phyloP scores from a whole-genome alignment of 768 basidiomycete species.

The Calocybe gangraenosa region DNA sequence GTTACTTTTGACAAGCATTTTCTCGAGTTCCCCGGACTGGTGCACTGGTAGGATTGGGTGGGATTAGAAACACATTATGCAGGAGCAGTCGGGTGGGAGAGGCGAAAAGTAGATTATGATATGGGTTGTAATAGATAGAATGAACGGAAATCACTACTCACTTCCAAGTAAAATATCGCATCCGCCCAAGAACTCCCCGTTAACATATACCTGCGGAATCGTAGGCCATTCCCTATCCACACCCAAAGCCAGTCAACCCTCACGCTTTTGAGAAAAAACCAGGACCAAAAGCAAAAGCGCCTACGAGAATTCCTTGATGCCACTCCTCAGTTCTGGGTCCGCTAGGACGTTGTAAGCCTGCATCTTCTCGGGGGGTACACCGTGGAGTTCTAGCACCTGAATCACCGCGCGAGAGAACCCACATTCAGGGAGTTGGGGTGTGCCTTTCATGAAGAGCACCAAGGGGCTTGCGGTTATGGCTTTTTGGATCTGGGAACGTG shows the following conservation, averaged over 20 bases:
- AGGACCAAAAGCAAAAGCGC: constrained; percentile 30
- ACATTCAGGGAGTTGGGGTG: constrained; percentile 79
- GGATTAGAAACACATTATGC: neutral
- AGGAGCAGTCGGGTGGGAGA: neutral
- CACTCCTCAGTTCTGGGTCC: constrained; percentile 75
- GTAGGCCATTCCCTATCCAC: constrained; percentile 90
- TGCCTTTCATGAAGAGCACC: constrained; percentile 99
- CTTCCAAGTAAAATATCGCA: constrained; percentile 93
- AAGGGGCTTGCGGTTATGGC: constrained; percentile 76
- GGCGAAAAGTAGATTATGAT: neutral
- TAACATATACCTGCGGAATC: constrained; percentile 91
- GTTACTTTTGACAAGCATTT: constrained; percentile 65
- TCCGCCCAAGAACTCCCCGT: constrained; percentile 95
- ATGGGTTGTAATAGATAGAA: constrained; percentile 4
- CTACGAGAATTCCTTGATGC: constrained; percentile 96
- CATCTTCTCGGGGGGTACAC: constrained; percentile 76
- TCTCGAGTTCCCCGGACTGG: constrained; percentile 90
- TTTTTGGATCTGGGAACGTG: constrained; percentile 59
- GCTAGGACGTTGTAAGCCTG: constrained; percentile 88
- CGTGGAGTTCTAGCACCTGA: constrained; percentile 84
- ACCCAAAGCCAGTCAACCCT: neutral
- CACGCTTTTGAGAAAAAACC: neutral
- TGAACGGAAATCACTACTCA: constrained; percentile 38
- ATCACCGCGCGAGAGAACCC: constrained; percentile 95
- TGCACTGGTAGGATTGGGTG: constrained; percentile 64